Conservation (phyloP, 768 basidiomycete genomes). For the Chlorophyllum brunneum region DNA sequence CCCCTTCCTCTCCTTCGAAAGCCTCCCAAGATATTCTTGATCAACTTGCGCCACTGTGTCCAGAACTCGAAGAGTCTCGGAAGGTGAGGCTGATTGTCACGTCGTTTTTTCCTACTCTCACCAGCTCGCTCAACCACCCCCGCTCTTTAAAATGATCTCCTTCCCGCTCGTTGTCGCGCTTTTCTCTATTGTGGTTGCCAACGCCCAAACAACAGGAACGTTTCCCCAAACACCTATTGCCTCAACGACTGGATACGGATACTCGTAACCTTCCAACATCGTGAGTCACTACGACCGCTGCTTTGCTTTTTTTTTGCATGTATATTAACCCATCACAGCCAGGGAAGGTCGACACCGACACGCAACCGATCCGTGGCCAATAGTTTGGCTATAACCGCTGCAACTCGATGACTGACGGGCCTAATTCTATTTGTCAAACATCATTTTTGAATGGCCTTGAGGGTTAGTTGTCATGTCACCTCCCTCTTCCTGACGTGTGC, state of each 20-base stretch:
- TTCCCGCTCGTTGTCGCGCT: conserved; percentile 18
- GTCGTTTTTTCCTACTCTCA: too few relatives aligned
- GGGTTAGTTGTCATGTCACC: conserved; percentile 23
- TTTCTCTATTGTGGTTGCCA: conserved; percentile 16
- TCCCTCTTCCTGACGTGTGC: background rate
- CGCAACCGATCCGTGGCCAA: conserved; percentile 27
- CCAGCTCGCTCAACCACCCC: too few relatives aligned
- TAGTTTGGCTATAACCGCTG: conserved; percentile 67
- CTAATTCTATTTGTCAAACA: conserved; percentile 59
- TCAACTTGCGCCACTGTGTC: background rate
- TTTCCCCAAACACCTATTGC: conserved; percentile 38
- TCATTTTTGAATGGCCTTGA: conserved; percentile 47
- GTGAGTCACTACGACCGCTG: conserved; percentile 23
- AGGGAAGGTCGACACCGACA: conserved; percentile 28
- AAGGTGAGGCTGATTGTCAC: too few relatives aligned
- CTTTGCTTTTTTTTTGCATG: too few relatives aligned
- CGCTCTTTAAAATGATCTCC: too few relatives aligned
- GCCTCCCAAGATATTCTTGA: conserved; percentile 16
- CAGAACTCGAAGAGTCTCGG: conserved; percentile 4
- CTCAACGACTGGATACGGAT: conserved; percentile 32
- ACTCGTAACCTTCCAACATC: conserved; percentile 37
- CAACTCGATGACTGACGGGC: conserved; percentile 62
- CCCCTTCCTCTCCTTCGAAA: background rate
- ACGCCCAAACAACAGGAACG: conserved; percentile 24
- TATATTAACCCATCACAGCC: conserved; percentile 18